Base-by-base conservation (phyloP, 2,329 filamentous ascomycete species). In the Hyphodiscus sp. region DNA sequence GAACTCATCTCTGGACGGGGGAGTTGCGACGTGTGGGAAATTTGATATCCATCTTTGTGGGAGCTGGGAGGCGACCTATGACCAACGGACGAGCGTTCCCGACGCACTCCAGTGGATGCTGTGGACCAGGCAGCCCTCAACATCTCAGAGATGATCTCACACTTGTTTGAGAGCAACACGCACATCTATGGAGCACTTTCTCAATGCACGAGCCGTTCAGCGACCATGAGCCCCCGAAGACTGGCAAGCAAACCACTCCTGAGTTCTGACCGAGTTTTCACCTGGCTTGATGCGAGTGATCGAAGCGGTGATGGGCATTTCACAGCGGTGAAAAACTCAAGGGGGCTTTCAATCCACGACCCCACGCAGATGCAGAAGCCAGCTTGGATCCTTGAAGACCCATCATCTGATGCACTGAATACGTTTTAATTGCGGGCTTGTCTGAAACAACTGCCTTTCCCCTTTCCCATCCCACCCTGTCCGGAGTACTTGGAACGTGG, bases 361-460 rank as follows among this genome's bases (percentile, higher is more conserved):
- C 30, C 48, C 6, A 30, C 19, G 33, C 47, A 26, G 23, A 26
- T 8, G n/a, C 26, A 11, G 16, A 20, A 18, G 41, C 43, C 19
- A 46, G 51, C 47, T 49, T 49, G 42, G 51, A 29, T 29, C 47
- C 29, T 33, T 44, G 51, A 41, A 53, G 46, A n/a, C 19, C 50
- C 53, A 41, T 55, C 53, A 55, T 55, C 53, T 55, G 49, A 55
- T 52, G 53, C 42, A 26, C 45, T 49, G 44, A 54, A 54, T 49
- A 48, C 33, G 13, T 47, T 48, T n/a, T 47, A 48, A 51, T 48
- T 51, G 45, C 49, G 41, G 45, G 38, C 16, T 46, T 30, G 1
- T 26, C n/a, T 20, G 8, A 43, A 29, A 33, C 42, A 43, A 1
- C n/a, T 48, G 33, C 33, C 13, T 38, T 38, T 38, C 11, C 33